These are phyloP conservation scores for Taphrina wiesneri DNA, from an alignment of 1,139 yeast species.

Conservation along the genomic window DNA sequence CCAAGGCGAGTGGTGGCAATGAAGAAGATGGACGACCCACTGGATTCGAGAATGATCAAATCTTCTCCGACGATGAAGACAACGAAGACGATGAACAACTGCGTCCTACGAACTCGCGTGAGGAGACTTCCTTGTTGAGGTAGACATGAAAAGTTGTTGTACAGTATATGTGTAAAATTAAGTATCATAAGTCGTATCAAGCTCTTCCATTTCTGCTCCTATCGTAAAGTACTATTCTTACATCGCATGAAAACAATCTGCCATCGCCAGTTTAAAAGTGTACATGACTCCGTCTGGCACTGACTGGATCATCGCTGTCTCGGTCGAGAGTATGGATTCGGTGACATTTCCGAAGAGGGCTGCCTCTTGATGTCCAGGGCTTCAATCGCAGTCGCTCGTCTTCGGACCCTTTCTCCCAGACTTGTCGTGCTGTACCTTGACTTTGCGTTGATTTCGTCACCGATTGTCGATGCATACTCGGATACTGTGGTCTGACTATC, in stretches of 20 bases:
- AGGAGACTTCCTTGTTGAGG: background rate
- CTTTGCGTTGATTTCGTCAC: background rate
- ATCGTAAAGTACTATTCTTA: too few species aligned
- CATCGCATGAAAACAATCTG: too few species aligned
- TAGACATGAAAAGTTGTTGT: background rate
- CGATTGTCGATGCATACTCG: conserved; percentile 3
- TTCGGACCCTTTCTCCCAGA: background rate
- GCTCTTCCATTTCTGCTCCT: too few species aligned
- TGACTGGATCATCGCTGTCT: background rate
- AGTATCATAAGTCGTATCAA: background rate
- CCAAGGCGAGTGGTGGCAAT: background rate
- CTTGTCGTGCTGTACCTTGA: background rate
- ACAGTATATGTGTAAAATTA: background rate
- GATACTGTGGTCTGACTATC: background rate
- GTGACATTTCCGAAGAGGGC: background rate
- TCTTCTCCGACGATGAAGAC: conserved; percentile 3
- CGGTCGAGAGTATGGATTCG: conserved; percentile 8
- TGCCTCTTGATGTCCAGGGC: conserved; percentile 5
- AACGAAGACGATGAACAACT: background rate
- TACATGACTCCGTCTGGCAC: too few species aligned
- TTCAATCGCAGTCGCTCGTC: background rate
- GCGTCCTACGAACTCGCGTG: background rate
- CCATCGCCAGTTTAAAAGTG: too few species aligned
- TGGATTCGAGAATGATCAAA: conserved; percentile 2
- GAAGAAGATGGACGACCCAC: background rate